Evolutionary conservation across 768 basidiomycete species (phyloP), one percentile per base, ranked within the genome.

Genomic region (Plicaturopsis crispa): DNA sequence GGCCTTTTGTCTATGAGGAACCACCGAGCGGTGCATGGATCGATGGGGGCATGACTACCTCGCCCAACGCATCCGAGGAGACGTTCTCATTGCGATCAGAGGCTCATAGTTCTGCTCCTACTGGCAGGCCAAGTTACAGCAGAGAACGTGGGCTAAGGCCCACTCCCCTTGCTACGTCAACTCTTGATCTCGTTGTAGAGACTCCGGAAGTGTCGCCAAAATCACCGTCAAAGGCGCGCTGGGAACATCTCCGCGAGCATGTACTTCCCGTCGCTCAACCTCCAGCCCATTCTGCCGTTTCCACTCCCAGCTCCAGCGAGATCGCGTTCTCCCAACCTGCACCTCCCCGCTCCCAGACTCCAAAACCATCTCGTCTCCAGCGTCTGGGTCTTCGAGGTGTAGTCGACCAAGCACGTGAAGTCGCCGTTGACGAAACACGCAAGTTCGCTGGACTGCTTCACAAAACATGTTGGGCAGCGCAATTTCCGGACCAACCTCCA

Each of bases 341-440:
- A 12, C 42, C 48, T 18, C 38, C 56, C 4, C 38, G 48, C n/a
- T 44, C 47, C 5, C 62, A 59, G 36, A 61, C 73, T 1, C 69
- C 73, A 7, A 78, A 74, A 46, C 65, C 63, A 4, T 75, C 72
- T 23, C 63, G 72, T 11, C 52, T 80, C 5, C 66, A 59, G 10
- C 54, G 66, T 33, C 54, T 79, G 10, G 78, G 73, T 2, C 76
- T 81, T 45, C 67, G 67, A 33, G 78, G 84, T 17, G 73, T 81
- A 10, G 80, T 83, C 1, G 82, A 84, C 23, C 69, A 76, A 40
- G 80, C 64, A 3, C 69, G 69, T 19, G 78, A 75, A 38, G 61
- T 65, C 28, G 60, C 61, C 14, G 56, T 63, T 0, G 73, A 77
- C 31, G 72, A 78, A 34, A 55, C 59, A 12, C 65, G 63, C 11